phyloP scores from a whole-genome alignment of 2,329 filamentous ascomycete genomes.

The Cercospora citrullina region DNA sequence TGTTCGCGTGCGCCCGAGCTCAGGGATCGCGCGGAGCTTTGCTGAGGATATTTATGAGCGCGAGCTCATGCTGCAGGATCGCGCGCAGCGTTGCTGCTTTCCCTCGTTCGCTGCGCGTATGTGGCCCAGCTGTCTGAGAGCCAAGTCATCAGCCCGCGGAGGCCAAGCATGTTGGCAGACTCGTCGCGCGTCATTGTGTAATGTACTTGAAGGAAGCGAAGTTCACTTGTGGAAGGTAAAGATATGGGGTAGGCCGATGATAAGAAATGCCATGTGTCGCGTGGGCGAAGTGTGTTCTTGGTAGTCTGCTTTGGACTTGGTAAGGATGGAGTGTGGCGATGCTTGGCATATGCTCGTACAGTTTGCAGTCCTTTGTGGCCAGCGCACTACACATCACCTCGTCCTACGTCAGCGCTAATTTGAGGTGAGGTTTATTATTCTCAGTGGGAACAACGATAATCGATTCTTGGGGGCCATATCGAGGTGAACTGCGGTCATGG shows the following conservation, averaged over 20 bases:
- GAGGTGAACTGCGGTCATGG: neutral
- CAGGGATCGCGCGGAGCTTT: neutral
- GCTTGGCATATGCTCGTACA: neutral
- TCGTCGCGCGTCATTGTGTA: constrained; percentile 12
- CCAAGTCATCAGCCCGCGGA: constrained; percentile 4
- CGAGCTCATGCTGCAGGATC: neutral
- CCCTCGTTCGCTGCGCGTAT: neutral
- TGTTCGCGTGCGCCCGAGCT: neutral
- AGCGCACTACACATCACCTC: neutral
- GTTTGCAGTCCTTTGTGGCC: neutral
- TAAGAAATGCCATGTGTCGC: constrained; percentile 5
- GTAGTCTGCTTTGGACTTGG: neutral
- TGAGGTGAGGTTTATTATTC: neutral
- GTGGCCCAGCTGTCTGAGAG: neutral
- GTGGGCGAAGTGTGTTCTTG: neutral
- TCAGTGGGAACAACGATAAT: neutral
- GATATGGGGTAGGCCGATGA: neutral
- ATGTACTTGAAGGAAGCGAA: neutral
- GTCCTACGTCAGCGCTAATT: neutral
- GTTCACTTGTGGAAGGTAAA: neutral
- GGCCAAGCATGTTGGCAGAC: constrained; percentile 9
- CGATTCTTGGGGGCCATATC: neutral
- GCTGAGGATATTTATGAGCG: neutral
- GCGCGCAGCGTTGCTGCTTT: neutral
- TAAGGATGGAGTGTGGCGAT: neutral